Conservation (phyloP, 306 rosid genomes). For the Corylus avellana region DNA sequence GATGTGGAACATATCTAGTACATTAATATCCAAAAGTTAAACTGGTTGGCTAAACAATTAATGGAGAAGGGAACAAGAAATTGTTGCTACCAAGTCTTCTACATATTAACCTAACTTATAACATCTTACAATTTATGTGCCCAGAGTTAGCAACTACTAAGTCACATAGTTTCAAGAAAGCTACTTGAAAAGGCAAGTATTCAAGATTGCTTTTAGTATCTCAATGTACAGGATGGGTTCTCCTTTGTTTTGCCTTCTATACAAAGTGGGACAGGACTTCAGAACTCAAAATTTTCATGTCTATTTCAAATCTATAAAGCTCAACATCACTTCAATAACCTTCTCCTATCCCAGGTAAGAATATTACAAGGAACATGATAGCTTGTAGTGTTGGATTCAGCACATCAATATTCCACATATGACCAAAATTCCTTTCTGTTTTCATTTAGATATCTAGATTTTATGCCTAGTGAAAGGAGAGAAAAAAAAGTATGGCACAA, state of each 20-base stretch:
- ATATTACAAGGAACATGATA: neutral
- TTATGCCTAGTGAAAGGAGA: neutral
- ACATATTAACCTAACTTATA: neutral
- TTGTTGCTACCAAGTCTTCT: conserved; percentile 12
- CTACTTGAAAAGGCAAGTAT: neutral
- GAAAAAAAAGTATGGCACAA: neutral
- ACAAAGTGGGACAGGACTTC: neutral
- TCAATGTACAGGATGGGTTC: neutral
- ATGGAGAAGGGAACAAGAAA: neutral
- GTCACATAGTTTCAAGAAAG: neutral
- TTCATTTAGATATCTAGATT: neutral
- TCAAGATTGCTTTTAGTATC: neutral
- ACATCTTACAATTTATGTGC: neutral
- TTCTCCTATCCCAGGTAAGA: neutral
- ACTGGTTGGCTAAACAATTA: neutral
- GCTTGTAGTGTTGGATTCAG: neutral
- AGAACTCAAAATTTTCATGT: neutral
- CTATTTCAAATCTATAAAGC: neutral
- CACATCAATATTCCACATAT: neutral
- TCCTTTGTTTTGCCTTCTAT: neutral
- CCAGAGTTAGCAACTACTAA: neutral
- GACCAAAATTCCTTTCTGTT: neutral
- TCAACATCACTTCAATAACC: neutral
- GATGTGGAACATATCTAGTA: neutral
- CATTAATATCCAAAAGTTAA: neutral